Conservation (phyloP, 1,284 basidiomycete species). For the Boletus semigastroideus region DNA sequence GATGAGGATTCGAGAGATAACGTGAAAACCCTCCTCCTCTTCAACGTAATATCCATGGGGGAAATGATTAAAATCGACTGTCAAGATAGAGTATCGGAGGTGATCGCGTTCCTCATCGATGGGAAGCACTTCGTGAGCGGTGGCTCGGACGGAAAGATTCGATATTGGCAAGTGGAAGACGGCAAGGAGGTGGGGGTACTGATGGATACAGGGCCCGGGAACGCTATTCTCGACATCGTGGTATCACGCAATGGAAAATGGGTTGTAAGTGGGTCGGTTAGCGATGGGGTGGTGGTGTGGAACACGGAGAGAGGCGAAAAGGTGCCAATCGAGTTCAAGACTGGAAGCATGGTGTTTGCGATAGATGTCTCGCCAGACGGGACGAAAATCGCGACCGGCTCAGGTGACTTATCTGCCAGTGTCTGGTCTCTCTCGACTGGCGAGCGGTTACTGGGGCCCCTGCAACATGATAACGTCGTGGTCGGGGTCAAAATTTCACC, state of each 20-base stretch:
- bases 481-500: background rate
- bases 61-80: background rate
- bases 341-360: background rate
- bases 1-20: too few species aligned
- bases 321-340: background rate
- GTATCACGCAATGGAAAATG: background rate
- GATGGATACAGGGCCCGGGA: background rate
- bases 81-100: background rate
- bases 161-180: conserved; percentile 2
- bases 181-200: conserved; percentile 1
- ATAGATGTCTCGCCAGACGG: conserved; percentile 9
- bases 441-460: conserved; percentile 1
- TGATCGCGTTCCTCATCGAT: background rate
- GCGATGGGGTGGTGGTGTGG: conserved; percentile 3
- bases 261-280: conserved; percentile 3
- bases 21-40: too few species aligned
- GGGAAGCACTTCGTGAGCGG: background rate
- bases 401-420: conserved; percentile 3
- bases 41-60: background rate
- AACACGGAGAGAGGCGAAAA: background rate
- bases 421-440: conserved; percentile 11
- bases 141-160: background rate
- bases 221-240: background rate
- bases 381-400: conserved; percentile 9
- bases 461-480: conserved; percentile 1